Evolutionary conservation across 805 yeast species (phyloP).

Genomic region (Lipomyces lipofer): DNA sequence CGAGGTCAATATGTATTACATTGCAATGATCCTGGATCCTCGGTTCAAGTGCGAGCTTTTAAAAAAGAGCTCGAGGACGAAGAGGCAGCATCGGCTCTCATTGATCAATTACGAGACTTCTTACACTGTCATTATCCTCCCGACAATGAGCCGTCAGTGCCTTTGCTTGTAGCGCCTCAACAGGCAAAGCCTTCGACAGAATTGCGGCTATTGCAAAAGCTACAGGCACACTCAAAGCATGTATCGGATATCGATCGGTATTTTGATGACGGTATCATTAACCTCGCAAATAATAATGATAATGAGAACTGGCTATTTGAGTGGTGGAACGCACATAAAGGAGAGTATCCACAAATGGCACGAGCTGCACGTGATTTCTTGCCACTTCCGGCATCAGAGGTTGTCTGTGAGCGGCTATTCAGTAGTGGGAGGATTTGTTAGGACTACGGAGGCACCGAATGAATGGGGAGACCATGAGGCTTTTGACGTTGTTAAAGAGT

Average conservation of each 20-base stretch:
- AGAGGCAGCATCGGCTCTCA: too few relatives aligned
- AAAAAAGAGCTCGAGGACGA: too few relatives aligned
- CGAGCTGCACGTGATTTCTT: too few relatives aligned
- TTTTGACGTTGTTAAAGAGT: not conserved
- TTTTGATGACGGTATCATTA: not conserved
- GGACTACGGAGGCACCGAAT: too few relatives aligned
- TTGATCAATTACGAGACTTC: not conserved
- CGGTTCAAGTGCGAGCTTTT: too few relatives aligned
- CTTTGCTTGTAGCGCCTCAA: not conserved
- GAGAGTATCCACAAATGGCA: not conserved
- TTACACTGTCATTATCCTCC: not conserved
- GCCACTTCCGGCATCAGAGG: too few relatives aligned
- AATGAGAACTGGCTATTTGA: not conserved
- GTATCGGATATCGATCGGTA: not conserved
- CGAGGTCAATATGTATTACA: too few relatives aligned
- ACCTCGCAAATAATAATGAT: not conserved
- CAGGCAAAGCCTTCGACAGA: not conserved
- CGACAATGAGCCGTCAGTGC: not conserved
- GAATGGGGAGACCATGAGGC: conserved; percentile 1
- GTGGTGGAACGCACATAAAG: not conserved
- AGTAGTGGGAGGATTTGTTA: too few relatives aligned
- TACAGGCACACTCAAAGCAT: not conserved
- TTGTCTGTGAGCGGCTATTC: too few relatives aligned
- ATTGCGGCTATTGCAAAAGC: not conserved
- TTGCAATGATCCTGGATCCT: too few relatives aligned